Conservation (phyloP, 441 rosid genomes). For the Biscutella laevigata region DNA sequence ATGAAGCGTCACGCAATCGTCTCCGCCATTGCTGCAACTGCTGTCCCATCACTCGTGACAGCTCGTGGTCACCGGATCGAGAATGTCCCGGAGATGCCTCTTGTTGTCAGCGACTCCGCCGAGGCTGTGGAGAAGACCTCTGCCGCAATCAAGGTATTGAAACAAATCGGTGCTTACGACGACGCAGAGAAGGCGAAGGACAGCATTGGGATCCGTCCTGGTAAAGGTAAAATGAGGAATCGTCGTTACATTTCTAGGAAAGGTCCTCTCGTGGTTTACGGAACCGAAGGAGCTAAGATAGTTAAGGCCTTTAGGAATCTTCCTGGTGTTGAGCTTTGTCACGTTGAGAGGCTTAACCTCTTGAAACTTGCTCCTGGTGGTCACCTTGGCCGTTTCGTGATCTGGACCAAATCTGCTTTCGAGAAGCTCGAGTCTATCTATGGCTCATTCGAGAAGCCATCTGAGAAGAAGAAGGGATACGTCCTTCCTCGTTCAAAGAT, state of each 20-base stretch:
- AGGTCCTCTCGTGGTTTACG: slow-evolving; percentile 83
- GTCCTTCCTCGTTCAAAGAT: slow-evolving; percentile 76
- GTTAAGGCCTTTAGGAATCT: slow-evolving; percentile 84
- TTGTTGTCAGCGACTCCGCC: slow-evolving; percentile 57
- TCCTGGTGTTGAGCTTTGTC: slow-evolving; percentile 82
- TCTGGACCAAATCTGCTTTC: slow-evolving; percentile 89
- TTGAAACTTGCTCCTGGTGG: slow-evolving; percentile 95
- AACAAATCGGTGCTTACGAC: slow-evolving; percentile 67
- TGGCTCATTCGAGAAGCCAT: slow-evolving; percentile 68
- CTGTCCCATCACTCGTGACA: slow-evolving; percentile 75
- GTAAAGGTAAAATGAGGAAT: slow-evolving; percentile 86
- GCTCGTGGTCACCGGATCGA: slow-evolving; percentile 90
- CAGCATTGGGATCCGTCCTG: slow-evolving; percentile 74
- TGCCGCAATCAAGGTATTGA: slow-evolving; percentile 59
- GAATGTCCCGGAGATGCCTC: slow-evolving; percentile 75
- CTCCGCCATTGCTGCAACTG: slow-evolving; percentile 85
- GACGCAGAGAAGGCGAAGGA: slow-evolving; percentile 90
- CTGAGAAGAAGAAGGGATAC: slow-evolving; percentile 87
- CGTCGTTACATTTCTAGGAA: slow-evolving; percentile 76
- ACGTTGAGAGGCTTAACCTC: slow-evolving; percentile 70
- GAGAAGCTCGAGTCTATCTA: slow-evolving; percentile 83
- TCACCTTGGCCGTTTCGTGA: slow-evolving; percentile 80
- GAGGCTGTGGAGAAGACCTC: slow-evolving; percentile 80
- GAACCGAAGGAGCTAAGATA: slow-evolving; percentile 67
- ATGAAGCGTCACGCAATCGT: slow-evolving; percentile 75